Evolutionary conservation across 2,329 filamentous ascomycete genomes (phyloP).

Genomic region (Seiridium unicorne): DNA sequence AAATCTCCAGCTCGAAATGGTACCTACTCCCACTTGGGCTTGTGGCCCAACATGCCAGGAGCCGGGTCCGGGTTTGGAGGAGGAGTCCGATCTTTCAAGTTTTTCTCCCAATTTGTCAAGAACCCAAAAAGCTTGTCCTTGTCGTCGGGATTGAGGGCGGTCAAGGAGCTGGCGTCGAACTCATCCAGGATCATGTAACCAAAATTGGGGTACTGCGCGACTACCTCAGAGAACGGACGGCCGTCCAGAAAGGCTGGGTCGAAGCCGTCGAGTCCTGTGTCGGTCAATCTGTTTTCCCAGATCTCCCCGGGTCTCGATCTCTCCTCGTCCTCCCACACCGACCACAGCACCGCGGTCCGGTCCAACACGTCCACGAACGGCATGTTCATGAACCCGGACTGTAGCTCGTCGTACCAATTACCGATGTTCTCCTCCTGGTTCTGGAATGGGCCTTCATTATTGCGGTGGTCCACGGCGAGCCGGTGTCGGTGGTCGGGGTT

Average conservation of each 20-base stretch:
- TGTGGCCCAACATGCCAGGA: no score
- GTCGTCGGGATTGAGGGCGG: neutral
- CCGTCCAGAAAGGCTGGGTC: neutral
- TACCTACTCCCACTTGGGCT: no score
- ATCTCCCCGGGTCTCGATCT: neutral
- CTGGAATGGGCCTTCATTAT: neutral
- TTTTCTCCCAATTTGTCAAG: no score
- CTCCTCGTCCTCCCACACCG: neutral
- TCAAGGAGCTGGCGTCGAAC: neutral
- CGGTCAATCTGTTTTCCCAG: neutral
- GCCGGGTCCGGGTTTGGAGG: no score
- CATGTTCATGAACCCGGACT: neutral
- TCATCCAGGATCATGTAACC: neutral
- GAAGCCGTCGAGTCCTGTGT: neutral
- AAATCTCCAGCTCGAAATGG: no score
- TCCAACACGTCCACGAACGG: neutral
- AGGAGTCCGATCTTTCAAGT: no score
- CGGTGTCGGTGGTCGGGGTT: neutral
- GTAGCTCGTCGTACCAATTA: neutral
- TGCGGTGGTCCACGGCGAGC: neutral
- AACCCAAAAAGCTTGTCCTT: neutral
- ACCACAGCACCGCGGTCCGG: neutral
- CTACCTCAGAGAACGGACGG: neutral
- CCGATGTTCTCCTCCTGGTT: neutral
- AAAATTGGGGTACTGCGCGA: neutral